These are phyloP conservation scores for Debaryomycetaceae sp. DNA, from an alignment of 1,139 yeast genomes.

Conservation along the genomic window DNA sequence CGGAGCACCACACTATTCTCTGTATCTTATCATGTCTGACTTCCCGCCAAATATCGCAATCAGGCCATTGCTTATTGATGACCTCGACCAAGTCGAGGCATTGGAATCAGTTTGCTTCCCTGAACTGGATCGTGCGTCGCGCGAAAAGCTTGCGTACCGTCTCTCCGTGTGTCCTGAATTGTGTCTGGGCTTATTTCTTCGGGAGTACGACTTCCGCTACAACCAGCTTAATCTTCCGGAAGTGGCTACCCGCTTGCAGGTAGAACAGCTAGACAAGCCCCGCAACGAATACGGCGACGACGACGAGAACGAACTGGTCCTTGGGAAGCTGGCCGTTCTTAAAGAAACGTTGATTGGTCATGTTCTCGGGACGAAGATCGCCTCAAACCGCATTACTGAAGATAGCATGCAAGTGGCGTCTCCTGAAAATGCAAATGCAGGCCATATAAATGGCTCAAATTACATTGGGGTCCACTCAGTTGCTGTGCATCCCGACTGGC, in stretches of 20 bases:
- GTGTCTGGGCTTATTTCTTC: constrained; percentile 73
- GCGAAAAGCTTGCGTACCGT: constrained; percentile 57
- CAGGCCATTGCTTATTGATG: constrained; percentile 69
- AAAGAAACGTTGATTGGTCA: constrained; percentile 74
- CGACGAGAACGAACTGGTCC: constrained; percentile 29
- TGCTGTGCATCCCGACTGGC: constrained; percentile 69
- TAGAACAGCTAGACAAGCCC: constrained; percentile 14
- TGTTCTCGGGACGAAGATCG: constrained; percentile 71
- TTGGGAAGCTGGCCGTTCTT: constrained; percentile 40
- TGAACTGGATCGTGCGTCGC: constrained; percentile 51
- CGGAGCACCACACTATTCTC: too few relatives aligned
- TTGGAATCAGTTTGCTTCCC: constrained; percentile 61
- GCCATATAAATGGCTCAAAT: constrained; percentile 69
- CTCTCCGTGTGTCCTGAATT: constrained; percentile 80
- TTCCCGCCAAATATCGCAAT: constrained; percentile 59
- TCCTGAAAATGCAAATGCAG: constrained; percentile 28
- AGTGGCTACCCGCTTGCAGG: constrained; percentile 26
- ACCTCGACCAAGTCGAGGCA: constrained; percentile 46
- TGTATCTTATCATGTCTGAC: constrained; percentile 10
- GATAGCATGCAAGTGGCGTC: constrained; percentile 58
- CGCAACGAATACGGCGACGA: constrained; percentile 11
- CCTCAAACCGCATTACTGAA: constrained; percentile 40
- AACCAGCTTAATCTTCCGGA: constrained; percentile 36
- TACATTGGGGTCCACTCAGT: constrained; percentile 76
- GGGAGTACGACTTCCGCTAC: constrained; percentile 45